phyloP scores from a whole-genome alignment of 345 rosid genomes.

The Litchi chinensis region DNA sequence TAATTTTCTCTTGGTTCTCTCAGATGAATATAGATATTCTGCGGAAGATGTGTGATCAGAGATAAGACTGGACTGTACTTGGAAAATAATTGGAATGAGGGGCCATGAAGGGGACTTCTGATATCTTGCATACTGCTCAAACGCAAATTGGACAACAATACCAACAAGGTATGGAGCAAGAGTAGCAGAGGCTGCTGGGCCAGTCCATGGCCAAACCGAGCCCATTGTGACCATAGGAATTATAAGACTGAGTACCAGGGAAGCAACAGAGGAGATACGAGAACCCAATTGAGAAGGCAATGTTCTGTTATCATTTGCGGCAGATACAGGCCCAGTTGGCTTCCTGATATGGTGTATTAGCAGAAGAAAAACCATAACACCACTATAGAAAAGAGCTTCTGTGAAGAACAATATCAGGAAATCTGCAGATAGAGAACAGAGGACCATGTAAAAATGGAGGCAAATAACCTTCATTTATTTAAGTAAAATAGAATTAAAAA shows the following conservation, averaged over 20 bases:
- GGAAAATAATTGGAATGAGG: slow-evolving; percentile 78
- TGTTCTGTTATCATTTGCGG: slow-evolving; percentile 24
- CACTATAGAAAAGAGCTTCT: slow-evolving; percentile 94
- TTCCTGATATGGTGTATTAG: slow-evolving; percentile 65
- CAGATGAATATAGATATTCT: not conserved
- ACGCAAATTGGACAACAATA: slow-evolving; percentile 89
- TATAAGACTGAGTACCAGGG: slow-evolving; percentile 87
- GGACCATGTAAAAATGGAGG: slow-evolving; percentile 13
- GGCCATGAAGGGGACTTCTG: slow-evolving; percentile 78
- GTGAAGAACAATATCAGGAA: slow-evolving; percentile 96
- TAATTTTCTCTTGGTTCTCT: not conserved
- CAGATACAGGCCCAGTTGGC: slow-evolving; percentile 34
- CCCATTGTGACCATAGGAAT: slow-evolving; percentile 99
- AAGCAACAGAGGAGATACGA: slow-evolving; percentile 81
- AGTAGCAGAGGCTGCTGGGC: slow-evolving; percentile 98
- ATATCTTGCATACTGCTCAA: slow-evolving; percentile 80
- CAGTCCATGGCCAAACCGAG: slow-evolving; percentile 99
- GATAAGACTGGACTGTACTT: slow-evolving; percentile 39
- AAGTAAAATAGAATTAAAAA: slow-evolving; percentile 6
- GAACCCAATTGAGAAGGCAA: slow-evolving; percentile 59
- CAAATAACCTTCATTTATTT: not conserved
- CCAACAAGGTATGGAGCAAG: slow-evolving; percentile 98
- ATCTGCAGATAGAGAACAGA: slow-evolving; percentile 54
- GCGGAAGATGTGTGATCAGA: not conserved
- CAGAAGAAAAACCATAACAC: slow-evolving; percentile 76